Conservation (phyloP, 140 eudicot genomes). For the Ambrosia hybrid region DNA sequence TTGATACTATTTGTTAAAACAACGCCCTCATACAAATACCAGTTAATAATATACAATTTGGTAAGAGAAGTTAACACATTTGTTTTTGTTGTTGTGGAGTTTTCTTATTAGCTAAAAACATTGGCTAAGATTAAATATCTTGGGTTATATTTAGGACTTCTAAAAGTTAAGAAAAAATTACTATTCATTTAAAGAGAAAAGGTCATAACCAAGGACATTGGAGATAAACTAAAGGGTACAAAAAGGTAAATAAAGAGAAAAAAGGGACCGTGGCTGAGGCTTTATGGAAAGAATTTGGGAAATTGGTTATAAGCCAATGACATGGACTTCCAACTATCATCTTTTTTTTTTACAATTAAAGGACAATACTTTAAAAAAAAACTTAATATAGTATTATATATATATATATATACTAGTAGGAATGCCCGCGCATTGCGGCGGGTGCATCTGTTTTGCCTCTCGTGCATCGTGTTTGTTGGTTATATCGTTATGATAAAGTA, state of each 20-base stretch:
- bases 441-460: too few species aligned
- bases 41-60: too few species aligned
- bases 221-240: constrained; percentile 34
- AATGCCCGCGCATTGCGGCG: too few species aligned
- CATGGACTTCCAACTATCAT: constrained; percentile 37
- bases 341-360: constrained; percentile 15
- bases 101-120: too few species aligned
- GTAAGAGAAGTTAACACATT: too few species aligned
- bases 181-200: constrained; percentile 5
- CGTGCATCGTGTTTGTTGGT: too few species aligned
- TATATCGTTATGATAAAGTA: too few species aligned
- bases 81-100: too few species aligned
- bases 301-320: constrained; percentile 39
- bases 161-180: not conserved
- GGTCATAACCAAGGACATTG: constrained; percentile 34
- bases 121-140: too few species aligned
- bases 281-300: constrained; percentile 30
- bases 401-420: too few species aligned
- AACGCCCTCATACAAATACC: too few species aligned
- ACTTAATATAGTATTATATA: not conserved
- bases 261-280: constrained; percentile 32
- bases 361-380: constrained; percentile 1
- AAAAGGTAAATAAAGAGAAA: constrained; percentile 24
- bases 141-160: not conserved
- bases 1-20: too few species aligned